Conservation (phyloP, 1,139 yeast genomes). For the Pichia sp. region DNA sequence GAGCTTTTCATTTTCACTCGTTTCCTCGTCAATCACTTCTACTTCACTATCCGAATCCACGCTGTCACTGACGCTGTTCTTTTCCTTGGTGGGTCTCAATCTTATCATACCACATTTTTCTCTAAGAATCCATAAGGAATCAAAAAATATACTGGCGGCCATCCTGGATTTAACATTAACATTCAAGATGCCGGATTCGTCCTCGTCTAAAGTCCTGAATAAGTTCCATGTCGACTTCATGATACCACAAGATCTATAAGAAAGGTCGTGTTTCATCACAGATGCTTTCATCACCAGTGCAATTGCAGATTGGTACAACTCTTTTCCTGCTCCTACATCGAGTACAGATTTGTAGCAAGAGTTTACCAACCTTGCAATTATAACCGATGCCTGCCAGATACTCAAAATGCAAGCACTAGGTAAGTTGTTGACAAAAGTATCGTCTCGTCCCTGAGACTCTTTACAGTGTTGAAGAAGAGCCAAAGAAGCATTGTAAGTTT, state of each 20-base stretch:
- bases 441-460: slow-evolving; percentile 54
- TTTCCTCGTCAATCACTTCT: slow-evolving; percentile 31
- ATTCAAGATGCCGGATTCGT: slow-evolving; percentile 30
- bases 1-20: slow-evolving; percentile 21
- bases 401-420: slow-evolving; percentile 80
- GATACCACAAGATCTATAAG: slow-evolving; percentile 87
- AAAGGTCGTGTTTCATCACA: slow-evolving; percentile 84
- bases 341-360: slow-evolving; percentile 64
- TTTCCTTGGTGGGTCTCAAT: slow-evolving; percentile 36
- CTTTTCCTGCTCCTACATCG: slow-evolving; percentile 70
- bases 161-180: slow-evolving; percentile 73
- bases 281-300: slow-evolving; percentile 73
- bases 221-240: slow-evolving; percentile 94
- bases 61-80: slow-evolving; percentile 30
- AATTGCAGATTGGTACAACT: slow-evolving; percentile 66
- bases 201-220: slow-evolving; percentile 54
- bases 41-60: slow-evolving; percentile 24
- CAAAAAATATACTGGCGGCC: slow-evolving; percentile 92
- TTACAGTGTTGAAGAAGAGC: slow-evolving; percentile 65
- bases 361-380: slow-evolving; percentile 72
- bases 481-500: slow-evolving; percentile 74
- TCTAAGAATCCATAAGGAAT: slow-evolving; percentile 75
- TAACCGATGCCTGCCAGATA: slow-evolving; percentile 89
- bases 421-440: slow-evolving; percentile 64
- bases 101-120: slow-evolving; percentile 84